phyloP scores from a whole-genome alignment of 345 rosid genomes.

The Punica granatum region DNA sequence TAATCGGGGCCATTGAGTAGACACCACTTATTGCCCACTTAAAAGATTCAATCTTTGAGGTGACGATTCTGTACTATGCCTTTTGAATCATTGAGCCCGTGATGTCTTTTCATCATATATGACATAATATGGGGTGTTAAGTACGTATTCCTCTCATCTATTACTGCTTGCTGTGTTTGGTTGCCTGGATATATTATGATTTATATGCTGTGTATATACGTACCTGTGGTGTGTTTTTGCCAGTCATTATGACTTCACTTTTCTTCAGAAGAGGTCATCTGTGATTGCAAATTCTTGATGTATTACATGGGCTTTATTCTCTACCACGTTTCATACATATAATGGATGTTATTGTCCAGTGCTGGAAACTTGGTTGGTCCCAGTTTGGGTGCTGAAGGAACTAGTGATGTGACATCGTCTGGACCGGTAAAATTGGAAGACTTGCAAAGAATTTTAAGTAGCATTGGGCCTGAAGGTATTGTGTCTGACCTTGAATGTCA shows the following conservation, averaged over 20 bases:
- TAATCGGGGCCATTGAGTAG: not conserved
- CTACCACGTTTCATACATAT: not conserved
- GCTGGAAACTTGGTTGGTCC: conserved; percentile 72
- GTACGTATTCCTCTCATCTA: no score
- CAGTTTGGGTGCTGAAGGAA: conserved; percentile 51
- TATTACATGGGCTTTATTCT: not conserved
- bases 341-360: conserved; percentile 26
- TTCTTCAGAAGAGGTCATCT: not conserved
- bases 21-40: not conserved
- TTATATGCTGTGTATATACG: no score
- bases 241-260: conserved; percentile 1
- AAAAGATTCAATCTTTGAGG: no score
- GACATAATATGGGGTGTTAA: no score
- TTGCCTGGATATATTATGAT: no score
- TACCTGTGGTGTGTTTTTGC: no score
- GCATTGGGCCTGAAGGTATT: conserved; percentile 63
- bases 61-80: no score
- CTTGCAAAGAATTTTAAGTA: conserved; percentile 85
- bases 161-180: no score
- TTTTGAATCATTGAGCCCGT: no score
- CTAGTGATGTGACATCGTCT: conserved; percentile 64
- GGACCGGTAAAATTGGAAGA: conserved; percentile 89
- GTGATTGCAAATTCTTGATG: not conserved
- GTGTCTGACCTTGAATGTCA: conserved; percentile 5
- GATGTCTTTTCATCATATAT: no score